Evolutionary conservation across 2,329 filamentous ascomycete species (phyloP), one percentile per base, ranked within the genome.

Genomic region (Aspergillus sp.): DNA sequence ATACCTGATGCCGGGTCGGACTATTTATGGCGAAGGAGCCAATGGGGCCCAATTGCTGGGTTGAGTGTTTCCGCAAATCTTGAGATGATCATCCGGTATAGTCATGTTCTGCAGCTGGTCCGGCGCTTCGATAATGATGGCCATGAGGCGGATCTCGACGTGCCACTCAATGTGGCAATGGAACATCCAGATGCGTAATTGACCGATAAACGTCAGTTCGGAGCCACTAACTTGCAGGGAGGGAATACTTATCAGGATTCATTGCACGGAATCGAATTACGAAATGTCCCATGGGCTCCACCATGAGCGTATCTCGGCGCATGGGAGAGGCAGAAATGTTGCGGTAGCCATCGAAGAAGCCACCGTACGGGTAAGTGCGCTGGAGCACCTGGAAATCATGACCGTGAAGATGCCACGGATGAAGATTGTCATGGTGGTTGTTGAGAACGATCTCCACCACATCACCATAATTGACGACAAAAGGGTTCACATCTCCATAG

Each of bases 401-500:
- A 5, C 82, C 82, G 70, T 84, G 82, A 13, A 84, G 71, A 69
- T 84, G 82, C 67, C 82, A 80, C 0, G 80, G 80, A 63, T 82
- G 81, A 25, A 76, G 65, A 49, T 73, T 73, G 53, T 62, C 59
- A 57, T 76, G 71, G 44, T 68, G 62, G 59, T 76, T 75, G 61
- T 74, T 75, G 59, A 77, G 70, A 5, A 77, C 64, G n/a, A 77
- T 64, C 21, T 77, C 74, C 17, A 76, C 70, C 3, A 76, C 52
- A 30, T 86, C 76, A 58, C 84, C 84, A 63, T 88, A 84, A 27
- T 87, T 80, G 11, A 96, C 82, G 3, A 96, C 81, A 66, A 91
- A 83, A 1, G 87, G 76, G 67, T 90, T 83, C 0, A 88, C 87
- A 72, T 85, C 85, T 30, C 90, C 89, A 70, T 92, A 92, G 4